Evolutionary conservation across 1,284 basidiomycete genomes (phyloP).

Genomic region (Neonothopanus nambi): DNA sequence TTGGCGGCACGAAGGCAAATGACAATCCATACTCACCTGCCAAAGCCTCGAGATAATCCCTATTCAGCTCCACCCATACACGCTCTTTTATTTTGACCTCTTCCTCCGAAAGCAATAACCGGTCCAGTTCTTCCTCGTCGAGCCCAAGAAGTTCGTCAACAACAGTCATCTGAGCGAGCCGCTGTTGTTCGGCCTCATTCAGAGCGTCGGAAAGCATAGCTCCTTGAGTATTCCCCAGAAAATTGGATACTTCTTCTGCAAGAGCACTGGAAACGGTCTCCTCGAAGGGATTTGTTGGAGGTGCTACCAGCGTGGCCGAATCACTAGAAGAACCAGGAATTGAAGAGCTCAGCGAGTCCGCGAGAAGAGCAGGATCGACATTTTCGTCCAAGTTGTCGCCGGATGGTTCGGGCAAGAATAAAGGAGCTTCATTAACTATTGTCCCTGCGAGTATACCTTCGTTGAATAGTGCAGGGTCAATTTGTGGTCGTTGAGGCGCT

Average conservation of each 20-base stretch:
- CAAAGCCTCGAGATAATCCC: constrained; percentile 89
- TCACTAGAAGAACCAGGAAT: background rate
- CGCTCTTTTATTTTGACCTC: constrained; percentile 91
- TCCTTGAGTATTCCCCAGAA: constrained; percentile 60
- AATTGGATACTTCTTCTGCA: constrained; percentile 65
- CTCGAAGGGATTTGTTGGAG: constrained; percentile 36
- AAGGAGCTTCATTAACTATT: constrained; percentile 27
- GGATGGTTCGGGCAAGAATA: constrained; percentile 39
- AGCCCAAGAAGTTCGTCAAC: constrained; percentile 75
- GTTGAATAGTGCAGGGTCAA: constrained; percentile 48
- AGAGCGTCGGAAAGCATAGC: constrained; percentile 56
- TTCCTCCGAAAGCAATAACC: constrained; percentile 80
- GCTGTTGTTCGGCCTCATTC: constrained; percentile 61
- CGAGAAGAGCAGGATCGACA: constrained; percentile 60
- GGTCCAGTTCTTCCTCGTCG: constrained; percentile 93
- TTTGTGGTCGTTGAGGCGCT: constrained; percentile 23
- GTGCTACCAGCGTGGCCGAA: constrained; percentile 10
- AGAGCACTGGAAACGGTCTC: constrained; percentile 54
- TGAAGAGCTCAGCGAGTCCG: constrained; percentile 10
- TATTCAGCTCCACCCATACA: constrained; percentile 96
- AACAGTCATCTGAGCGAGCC: constrained; percentile 48
- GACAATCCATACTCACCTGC: constrained; percentile 58
- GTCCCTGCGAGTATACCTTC: constrained; percentile 47
- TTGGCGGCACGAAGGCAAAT: constrained; percentile 14
- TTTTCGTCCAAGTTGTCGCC: constrained; percentile 44